Conservation (phyloP, 2,329 filamentous ascomycete genomes). For the Alternaria triticimaculans region DNA sequence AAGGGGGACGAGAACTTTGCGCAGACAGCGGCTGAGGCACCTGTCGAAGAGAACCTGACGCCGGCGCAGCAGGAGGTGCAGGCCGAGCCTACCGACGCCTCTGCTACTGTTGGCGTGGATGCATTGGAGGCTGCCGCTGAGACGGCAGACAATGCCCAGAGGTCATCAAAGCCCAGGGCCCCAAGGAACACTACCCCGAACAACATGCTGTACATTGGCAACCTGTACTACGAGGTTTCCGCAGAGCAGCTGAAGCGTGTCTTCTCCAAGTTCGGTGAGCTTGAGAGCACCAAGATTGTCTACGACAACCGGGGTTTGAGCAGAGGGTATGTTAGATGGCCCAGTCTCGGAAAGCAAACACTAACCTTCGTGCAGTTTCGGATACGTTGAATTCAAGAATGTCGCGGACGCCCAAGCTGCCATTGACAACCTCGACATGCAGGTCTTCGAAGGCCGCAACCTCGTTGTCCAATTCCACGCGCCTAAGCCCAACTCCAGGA, state of each 20-base stretch:
- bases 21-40: constrained; percentile 45
- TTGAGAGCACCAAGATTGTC: constrained; percentile 62
- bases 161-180: neutral
- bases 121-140: constrained; percentile 27
- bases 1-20: constrained; percentile 48
- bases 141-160: neutral
- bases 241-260: constrained; percentile 65
- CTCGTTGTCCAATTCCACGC: constrained; percentile 67
- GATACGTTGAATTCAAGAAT: constrained; percentile 67
- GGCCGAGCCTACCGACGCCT: constrained; percentile 32
- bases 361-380: constrained; percentile 61
- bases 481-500: constrained; percentile 24
- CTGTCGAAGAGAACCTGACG: constrained; percentile 43
- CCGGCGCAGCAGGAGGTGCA: constrained; percentile 33
- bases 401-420: constrained; percentile 62
- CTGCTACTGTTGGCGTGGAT: constrained; percentile 35
- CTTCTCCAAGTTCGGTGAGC: constrained; percentile 64
- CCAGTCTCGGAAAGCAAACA: neutral
- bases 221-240: constrained; percentile 73
- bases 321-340: constrained; percentile 64
- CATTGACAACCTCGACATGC: constrained; percentile 64
- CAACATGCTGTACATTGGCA: constrained; percentile 68
- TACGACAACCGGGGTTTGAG: constrained; percentile 68
- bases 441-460: constrained; percentile 68
- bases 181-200: constrained; percentile 21